Evolutionary conservation across 2,329 filamentous ascomycete species (phyloP).

Genomic region (Clonostachys rhizophaga): DNA sequence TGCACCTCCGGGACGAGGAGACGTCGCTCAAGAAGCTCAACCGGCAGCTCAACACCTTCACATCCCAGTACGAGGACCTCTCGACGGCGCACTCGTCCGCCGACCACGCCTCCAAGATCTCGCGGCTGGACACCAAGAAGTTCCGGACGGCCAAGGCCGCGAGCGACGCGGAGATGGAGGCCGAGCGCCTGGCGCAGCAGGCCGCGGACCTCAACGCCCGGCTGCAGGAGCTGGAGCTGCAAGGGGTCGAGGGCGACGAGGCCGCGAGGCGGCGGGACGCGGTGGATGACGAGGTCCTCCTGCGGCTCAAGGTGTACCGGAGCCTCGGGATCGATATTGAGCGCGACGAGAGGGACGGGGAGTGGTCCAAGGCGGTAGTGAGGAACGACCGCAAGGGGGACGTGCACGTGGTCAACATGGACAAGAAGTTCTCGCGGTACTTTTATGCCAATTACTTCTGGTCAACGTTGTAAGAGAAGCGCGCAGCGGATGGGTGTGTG

Average conservation of each 20-base stretch:
- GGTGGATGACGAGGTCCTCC: constrained; percentile 59
- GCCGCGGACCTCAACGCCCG: constrained; percentile 69
- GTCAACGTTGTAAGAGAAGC: constrained; percentile 65
- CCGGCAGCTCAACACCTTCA: constrained; percentile 70
- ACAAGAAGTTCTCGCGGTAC: constrained; percentile 83
- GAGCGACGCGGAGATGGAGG: constrained; percentile 85
- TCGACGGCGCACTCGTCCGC: constrained; percentile 69
- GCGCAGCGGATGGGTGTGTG: neutral
- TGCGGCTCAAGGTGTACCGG: constrained; percentile 87
- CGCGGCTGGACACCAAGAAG: constrained; percentile 86
- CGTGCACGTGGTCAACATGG: constrained; percentile 91
- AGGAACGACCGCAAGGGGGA: constrained; percentile 83
- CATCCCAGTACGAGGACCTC: constrained; percentile 73
- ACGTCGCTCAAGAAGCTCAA: constrained; percentile 65
- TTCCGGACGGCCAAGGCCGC: constrained; percentile 92
- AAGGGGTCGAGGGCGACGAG: constrained; percentile 71
- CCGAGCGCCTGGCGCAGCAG: constrained; percentile 82
- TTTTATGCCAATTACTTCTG: constrained; percentile 98
- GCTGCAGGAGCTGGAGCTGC: constrained; percentile 77
- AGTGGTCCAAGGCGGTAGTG: constrained; percentile 82
- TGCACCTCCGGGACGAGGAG: constrained; percentile 69
- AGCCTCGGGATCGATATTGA: constrained; percentile 88
- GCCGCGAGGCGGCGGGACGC: constrained; percentile 27
- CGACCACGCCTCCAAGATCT: constrained; percentile 78
- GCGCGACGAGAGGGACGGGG: constrained; percentile 65